Evolutionary conservation across 257 asterid genomes (phyloP).

Genomic region (Solanum peruvianum): DNA sequence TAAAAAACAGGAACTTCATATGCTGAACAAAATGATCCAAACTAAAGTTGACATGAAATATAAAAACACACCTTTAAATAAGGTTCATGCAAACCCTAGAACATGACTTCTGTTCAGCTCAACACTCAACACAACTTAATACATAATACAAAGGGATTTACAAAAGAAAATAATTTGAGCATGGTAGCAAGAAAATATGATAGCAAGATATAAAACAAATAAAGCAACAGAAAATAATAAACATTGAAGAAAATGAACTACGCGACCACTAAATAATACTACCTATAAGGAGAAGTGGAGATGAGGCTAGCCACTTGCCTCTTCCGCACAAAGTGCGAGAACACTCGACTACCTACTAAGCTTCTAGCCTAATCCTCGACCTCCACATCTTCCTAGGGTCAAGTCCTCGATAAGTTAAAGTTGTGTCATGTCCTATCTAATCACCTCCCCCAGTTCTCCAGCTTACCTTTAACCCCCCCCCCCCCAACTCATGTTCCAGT

Average conservation of each 20-base stretch:
- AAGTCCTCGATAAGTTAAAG: not conserved
- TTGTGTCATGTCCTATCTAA: not conserved
- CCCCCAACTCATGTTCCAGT: not conserved
- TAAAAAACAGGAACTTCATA: slow-evolving; percentile 1
- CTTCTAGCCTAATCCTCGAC: not conserved
- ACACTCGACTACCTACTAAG: not conserved
- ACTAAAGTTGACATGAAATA: not conserved
- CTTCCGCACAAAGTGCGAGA: not conserved
- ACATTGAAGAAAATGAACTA: not conserved
- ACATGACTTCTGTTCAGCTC: not conserved
- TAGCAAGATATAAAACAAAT: not conserved
- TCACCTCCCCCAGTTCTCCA: not conserved
- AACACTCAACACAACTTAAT: not conserved
- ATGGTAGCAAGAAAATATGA: not conserved
- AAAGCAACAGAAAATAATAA: not conserved
- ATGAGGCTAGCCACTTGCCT: not conserved
- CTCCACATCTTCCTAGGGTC: not conserved
- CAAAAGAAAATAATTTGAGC: not conserved
- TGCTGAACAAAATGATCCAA: not conserved
- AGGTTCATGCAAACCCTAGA: not conserved
- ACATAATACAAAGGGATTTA: not conserved
- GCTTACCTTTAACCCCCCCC: not conserved
- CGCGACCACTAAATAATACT: not conserved
- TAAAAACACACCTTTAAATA: not conserved
- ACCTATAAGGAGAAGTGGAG: not conserved